A percentile compares a stretch with the other conserved stretches of the same genome.
phyloP scores from a whole-genome alignment of 1,139 yeast species.

The Entelexis paramagnoliae region DNA sequence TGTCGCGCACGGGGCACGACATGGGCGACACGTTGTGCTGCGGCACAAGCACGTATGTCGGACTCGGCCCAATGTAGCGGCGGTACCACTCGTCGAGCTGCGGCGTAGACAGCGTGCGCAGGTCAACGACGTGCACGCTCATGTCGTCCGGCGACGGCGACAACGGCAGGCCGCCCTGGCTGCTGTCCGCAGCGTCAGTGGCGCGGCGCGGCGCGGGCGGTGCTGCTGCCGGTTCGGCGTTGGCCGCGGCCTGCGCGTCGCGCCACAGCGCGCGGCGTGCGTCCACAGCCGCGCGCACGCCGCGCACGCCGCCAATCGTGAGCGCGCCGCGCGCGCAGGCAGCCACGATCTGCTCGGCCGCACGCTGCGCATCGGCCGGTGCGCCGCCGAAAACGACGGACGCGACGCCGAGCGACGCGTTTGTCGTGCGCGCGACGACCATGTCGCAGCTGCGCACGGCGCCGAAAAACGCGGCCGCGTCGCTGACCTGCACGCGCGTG shows the following conservation, averaged over 20 bases:
- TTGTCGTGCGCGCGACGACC: slow-evolving; percentile 9
- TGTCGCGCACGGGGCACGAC: slow-evolving; percentile 1
- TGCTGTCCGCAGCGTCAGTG: too few species aligned
- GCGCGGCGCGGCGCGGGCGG: background rate
- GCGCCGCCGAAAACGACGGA: slow-evolving; percentile 7
- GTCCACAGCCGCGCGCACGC: slow-evolving; percentile 1
- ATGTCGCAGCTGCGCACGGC: slow-evolving; percentile 12
- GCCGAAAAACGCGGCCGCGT: slow-evolving; percentile 9
- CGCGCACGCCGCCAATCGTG: background rate
- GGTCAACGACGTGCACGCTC: slow-evolving; percentile 6
- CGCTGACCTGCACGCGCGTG: slow-evolving; percentile 9
- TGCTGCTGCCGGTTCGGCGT: background rate
- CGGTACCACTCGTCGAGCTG: slow-evolving; percentile 13
- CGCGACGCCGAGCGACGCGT: slow-evolving; percentile 18
- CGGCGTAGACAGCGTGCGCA: slow-evolving; percentile 2
- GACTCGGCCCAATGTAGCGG: slow-evolving; percentile 1
- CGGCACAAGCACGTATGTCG: slow-evolving; percentile 12
- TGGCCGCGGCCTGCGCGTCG: background rate
- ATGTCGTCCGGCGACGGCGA: background rate
- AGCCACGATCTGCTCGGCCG: background rate
- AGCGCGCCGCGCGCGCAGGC: slow-evolving; percentile 1
- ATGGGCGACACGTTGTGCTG: background rate
- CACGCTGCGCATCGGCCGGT: background rate
- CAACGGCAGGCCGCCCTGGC: background rate
- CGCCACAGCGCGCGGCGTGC: background rate